These are phyloP conservation scores for Escallonia rubra DNA, from an alignment of 129 eudicot genomes.

Conservation along the genomic window DNA sequence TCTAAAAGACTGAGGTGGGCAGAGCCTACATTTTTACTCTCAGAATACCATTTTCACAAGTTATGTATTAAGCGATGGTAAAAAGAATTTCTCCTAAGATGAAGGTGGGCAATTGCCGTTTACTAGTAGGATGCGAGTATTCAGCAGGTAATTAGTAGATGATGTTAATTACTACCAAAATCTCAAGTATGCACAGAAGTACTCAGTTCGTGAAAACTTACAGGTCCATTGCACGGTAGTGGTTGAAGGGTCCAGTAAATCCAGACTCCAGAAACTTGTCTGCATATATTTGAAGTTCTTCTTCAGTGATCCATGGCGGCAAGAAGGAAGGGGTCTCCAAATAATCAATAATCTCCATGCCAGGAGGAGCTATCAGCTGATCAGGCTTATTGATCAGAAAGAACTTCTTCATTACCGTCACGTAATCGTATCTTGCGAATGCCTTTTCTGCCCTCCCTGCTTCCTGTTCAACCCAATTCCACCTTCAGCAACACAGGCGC, in stretches of 20 bases:
- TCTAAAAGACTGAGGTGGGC: no score
- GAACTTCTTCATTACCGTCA: conserved; percentile 53
- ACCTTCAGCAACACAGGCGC: no score
- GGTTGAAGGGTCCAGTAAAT: conserved; percentile 30
- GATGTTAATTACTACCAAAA: no score
- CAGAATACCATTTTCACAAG: no score
- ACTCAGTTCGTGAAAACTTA: conserved; percentile 5
- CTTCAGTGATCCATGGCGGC: conserved; percentile 38
- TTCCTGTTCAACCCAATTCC: conserved; percentile 16
- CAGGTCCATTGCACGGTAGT: conserved; percentile 34
- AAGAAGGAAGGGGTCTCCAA: conserved; percentile 22
- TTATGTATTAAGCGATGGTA: no score
- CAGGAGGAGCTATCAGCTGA: conserved; percentile 34
- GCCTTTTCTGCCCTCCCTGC: conserved; percentile 48
- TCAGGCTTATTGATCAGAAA: conserved; percentile 22
- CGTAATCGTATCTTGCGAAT: conserved; percentile 45
- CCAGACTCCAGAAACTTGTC: conserved; percentile 39
- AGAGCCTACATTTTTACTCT: no score
- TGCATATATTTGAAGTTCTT: conserved; percentile 30
- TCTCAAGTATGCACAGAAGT: no score
- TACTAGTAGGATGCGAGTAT: no score
- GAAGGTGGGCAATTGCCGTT: no score
- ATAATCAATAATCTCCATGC: conserved; percentile 40
- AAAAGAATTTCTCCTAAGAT: no score
- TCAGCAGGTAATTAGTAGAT: no score